Evolutionary conservation across 768 basidiomycete species (phyloP).

Genomic region (Auricularia cornea): DNA sequence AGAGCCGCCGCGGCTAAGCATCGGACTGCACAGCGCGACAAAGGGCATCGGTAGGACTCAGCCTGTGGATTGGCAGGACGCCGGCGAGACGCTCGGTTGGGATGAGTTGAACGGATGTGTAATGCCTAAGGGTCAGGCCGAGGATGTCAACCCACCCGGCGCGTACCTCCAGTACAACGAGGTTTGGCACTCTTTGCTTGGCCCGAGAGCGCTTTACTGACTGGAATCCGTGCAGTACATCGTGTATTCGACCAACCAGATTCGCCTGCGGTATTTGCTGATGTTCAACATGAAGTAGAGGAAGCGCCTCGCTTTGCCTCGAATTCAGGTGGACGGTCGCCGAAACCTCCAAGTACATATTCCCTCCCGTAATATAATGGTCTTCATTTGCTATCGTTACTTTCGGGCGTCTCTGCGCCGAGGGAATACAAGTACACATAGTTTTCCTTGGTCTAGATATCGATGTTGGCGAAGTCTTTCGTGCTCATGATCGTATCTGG

Average conservation of each 20-base stretch:
- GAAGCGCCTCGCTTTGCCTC: too few relatives aligned
- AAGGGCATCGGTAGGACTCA: conserved; percentile 47
- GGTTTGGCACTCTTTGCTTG: conserved; percentile 25
- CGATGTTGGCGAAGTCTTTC: not conserved
- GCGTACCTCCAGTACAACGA: conserved; percentile 46
- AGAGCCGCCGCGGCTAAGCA: not conserved
- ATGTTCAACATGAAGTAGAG: conserved; percentile 4
- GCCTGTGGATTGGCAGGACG: conserved; percentile 51
- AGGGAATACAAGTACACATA: too few relatives aligned
- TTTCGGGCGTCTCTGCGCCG: too few relatives aligned
- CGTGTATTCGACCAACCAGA: conserved; percentile 50
- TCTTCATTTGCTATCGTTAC: too few relatives aligned
- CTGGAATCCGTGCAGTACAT: conserved; percentile 39
- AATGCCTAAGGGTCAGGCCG: conserved; percentile 49
- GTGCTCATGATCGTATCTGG: not conserved
- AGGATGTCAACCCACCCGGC: conserved; percentile 22
- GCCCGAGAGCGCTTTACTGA: not conserved
- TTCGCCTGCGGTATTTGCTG: conserved; percentile 34
- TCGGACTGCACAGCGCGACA: conserved; percentile 33
- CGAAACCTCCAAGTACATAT: too few relatives aligned
- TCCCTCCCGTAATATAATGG: too few relatives aligned
- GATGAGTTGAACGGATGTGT: conserved; percentile 42
- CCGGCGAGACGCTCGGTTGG: conserved; percentile 40
- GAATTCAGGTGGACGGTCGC: too few relatives aligned
- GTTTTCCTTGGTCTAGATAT: too few relatives aligned